A percentile compares a stretch with the other conserved stretches of the same genome.
phyloP scores from a whole-genome alignment of 2,329 filamentous ascomycete species.

The Cladophialophora immunda region DNA sequence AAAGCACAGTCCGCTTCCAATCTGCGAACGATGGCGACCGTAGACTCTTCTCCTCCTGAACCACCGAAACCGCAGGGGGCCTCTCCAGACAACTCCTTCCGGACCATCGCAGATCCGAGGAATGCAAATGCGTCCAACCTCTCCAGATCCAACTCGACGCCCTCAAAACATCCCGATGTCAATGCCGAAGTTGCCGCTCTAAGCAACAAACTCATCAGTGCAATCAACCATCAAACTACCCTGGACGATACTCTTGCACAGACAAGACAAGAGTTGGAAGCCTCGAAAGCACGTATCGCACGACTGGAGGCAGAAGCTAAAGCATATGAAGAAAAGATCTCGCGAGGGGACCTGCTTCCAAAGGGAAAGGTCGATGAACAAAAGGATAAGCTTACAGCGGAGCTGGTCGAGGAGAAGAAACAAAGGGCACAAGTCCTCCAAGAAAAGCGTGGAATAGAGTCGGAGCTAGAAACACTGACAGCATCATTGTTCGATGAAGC shows the following conservation, averaged over 20 bases:
- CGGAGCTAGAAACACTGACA: constrained; percentile 89
- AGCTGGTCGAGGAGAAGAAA: constrained; percentile 71
- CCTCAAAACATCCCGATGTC: constrained; percentile 64
- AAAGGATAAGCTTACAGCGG: constrained; percentile 66
- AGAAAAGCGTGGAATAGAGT: constrained; percentile 88
- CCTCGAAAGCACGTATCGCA: constrained; percentile 71
- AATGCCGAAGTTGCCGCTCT: constrained; percentile 84
- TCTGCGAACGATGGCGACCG: constrained; percentile 48
- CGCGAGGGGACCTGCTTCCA: constrained; percentile 77
- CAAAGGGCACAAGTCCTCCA: constrained; percentile 73
- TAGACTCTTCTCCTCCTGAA: constrained; percentile 41
- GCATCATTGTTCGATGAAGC: constrained; percentile 97
- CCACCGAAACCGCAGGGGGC: constrained; percentile 45
- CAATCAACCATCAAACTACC: constrained; percentile 94
- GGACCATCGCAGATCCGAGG: constrained; percentile 57
- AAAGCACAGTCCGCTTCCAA: constrained; percentile 57
- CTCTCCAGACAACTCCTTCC: constrained; percentile 50
- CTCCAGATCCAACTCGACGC: constrained; percentile 47
- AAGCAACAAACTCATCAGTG: constrained; percentile 94
- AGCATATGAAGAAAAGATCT: constrained; percentile 74
- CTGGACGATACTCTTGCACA: constrained; percentile 87
- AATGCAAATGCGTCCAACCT: constrained; percentile 48
- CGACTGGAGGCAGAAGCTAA: constrained; percentile 74
- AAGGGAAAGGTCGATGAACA: constrained; percentile 78
- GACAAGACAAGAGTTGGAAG: constrained; percentile 83